Percentiles rank a stretch among this genome's conserved stretches.
These are phyloP conservation scores for Suhomyces anneliseae DNA, from an alignment of 1,139 yeast species.

Conservation along the genomic window DNA sequence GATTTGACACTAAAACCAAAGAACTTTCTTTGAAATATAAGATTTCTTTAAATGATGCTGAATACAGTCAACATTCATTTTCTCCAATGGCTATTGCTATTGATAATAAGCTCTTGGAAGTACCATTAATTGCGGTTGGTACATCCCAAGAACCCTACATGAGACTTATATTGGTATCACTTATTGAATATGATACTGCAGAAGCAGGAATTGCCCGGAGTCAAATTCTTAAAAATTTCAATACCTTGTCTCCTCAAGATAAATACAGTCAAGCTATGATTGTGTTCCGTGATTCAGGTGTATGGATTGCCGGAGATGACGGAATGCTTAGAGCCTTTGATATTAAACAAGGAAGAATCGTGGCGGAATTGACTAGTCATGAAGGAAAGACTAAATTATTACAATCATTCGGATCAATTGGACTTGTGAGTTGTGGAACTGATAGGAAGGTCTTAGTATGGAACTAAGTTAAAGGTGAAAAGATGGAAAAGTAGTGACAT, in stretches of 20 bases:
- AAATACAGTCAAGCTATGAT: constrained; percentile 61
- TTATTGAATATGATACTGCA: constrained; percentile 29
- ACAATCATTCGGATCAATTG: not conserved
- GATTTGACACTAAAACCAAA: constrained; percentile 11
- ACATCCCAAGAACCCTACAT: constrained; percentile 79
- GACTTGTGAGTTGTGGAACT: constrained; percentile 3
- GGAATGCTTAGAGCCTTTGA: constrained; percentile 65
- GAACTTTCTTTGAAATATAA: constrained; percentile 33
- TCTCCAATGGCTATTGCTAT: constrained; percentile 54
- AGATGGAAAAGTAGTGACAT: too few species aligned
- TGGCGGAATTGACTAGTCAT: constrained; percentile 30
- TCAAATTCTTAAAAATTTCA: constrained; percentile 55
- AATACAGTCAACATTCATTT: constrained; percentile 67
- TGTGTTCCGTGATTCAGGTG: constrained; percentile 32
- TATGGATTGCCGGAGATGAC: constrained; percentile 73
- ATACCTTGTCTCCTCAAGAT: constrained; percentile 69
- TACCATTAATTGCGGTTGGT: constrained; percentile 50
- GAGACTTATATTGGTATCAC: constrained; percentile 55
- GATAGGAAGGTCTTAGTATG: constrained; percentile 34
- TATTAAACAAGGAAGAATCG: constrained; percentile 26
- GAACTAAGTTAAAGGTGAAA: not conserved
- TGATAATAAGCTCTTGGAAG: constrained; percentile 12
- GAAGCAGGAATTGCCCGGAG: constrained; percentile 29
- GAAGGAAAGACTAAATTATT: constrained; percentile 50
- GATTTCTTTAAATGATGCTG: constrained; percentile 72